Evolutionary conservation across 345 rosid species (phyloP), one percentile per base, ranked within the genome.

Genomic region (Syzygium aromaticum): DNA sequence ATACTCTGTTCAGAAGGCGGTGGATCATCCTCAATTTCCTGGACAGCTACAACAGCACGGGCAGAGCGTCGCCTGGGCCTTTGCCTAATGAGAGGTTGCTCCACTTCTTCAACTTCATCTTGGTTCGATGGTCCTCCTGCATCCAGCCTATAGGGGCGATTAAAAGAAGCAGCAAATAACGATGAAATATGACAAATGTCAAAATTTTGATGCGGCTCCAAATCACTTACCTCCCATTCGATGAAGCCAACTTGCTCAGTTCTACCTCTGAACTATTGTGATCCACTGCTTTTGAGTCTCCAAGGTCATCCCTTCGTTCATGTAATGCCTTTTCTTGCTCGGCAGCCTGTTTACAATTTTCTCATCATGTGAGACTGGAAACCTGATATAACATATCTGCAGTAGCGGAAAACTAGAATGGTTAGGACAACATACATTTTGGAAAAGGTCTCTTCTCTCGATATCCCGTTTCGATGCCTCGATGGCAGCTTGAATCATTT

Each of bases 401-500:
- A 3, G 12, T 30, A 64, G 78, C 38, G 22, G 43, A 64, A 63
- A 30, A 16, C 21, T 64, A 64, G 25, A 73, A 38, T 73, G 10
- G 80, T 73, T 38, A 73, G 49, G 14, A 73, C 49, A 38, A 49
- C 87, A 56, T 59, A 73, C 85, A 85, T 77, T 59, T 51, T n/a
- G 63, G n/a, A 53, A 3, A 83, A 19, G 89, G 84, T 86, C 73
- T 63, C 86, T 90, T 88, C 93, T 97, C 94, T 90, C 93, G 89
- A 92, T 94, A 77, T 96, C 99, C 88, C 61, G 87, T 87, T 91
- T 98, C 54, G 99, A 98, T 89, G 99, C 99, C 94, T 98, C 99
- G 86, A 98, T 96, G 87, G 99, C 99, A 92, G 99, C 99, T 87
- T 90, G 91, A 89, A 98, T 87, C 99, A 98, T 98, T 91, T 98